phyloP scores from a whole-genome alignment of 2,329 filamentous ascomycete species.

The Coniella vitis region DNA sequence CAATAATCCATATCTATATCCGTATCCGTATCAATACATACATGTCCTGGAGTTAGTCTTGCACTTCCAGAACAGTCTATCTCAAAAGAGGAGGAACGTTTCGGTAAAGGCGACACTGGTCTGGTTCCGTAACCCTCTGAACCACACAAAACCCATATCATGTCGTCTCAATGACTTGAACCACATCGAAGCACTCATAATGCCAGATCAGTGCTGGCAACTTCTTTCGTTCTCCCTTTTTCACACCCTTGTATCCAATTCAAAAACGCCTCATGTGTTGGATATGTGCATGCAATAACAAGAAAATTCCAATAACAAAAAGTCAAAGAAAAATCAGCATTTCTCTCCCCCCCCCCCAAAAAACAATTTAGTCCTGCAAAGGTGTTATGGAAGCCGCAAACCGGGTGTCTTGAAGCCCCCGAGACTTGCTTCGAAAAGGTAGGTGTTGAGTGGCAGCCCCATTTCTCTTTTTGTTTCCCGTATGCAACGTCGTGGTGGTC shows the following conservation, averaged over 20 bases:
- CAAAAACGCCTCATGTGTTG: not conserved
- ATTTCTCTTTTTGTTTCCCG: conserved; percentile 3
- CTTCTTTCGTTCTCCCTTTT: too few relatives aligned
- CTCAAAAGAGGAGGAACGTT: too few relatives aligned
- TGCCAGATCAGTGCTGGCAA: too few relatives aligned
- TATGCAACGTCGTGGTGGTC: conserved; percentile 3
- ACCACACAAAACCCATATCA: too few relatives aligned
- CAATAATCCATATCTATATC: not conserved
- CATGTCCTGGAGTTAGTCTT: too few relatives aligned
- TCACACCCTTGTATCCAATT: not conserved
- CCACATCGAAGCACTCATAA: too few relatives aligned
- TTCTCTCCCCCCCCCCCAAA: not conserved
- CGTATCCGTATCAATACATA: not conserved
- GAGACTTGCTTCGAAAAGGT: not conserved
- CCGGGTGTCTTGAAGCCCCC: not conserved
- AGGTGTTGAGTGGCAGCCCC: not conserved
- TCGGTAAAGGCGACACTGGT: too few relatives aligned
- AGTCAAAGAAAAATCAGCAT: not conserved
- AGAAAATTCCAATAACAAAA: not conserved
- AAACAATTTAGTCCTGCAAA: too few relatives aligned
- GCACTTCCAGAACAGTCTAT: too few relatives aligned
- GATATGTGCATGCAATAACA: not conserved
- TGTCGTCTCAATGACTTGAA: too few relatives aligned
- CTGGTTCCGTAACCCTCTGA: too few relatives aligned
- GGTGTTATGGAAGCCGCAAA: not conserved